Evolutionary conservation across 2,329 filamentous ascomycete species (phyloP), one percentile per base, ranked within the genome.

Genomic region (Trichoderma sp.): DNA sequence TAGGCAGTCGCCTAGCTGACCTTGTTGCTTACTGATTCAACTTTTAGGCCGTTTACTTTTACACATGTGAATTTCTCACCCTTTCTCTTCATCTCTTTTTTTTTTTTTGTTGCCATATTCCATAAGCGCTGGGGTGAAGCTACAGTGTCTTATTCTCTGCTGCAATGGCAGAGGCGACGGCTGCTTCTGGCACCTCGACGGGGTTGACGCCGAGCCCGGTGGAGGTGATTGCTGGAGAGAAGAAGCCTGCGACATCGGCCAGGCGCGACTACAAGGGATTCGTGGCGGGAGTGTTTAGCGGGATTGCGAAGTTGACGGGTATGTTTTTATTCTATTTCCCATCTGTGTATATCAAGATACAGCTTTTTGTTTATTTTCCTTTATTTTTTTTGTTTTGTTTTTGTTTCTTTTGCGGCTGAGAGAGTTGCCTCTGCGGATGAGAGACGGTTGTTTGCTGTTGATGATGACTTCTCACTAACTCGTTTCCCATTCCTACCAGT

Each of bases 261-360:
- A 70, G 74, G 72, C 75, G 87, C 83, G 73, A 91, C 78, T 98
- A 97, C 84, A 94, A 93, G 76, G 96, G 95, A n/a, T 99, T 98
- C 78, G 93, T 97, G 33, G 96, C 93, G 0, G 96, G 96, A n/a
- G 89, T 97, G 7, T 97, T 97, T 78, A 97, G 93, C 47, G 96
- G 96, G 29, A 91, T 98, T 76, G 90, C 94, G 70, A 98, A 98
- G 82, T 83, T 97, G 69, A 89, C 88, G 75, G 93, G 93, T 95
- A 81, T n/a, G 68, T 61, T 66, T 7, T 43, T 43, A n/a, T 8
- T 43, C 5, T n/a, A n/a, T n/a, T 8, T n/a, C 5, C n/a, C 7
- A n/a, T 43, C 2, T 62, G 4, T 49, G 21, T 24, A 13, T 21
- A 13, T 11, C 43, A 49, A 10, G n/a, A 47, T n/a, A 3, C 5